Percentiles rank a stretch among this genome's conserved stretches.
Evolutionary conservation across 1,284 basidiomycete genomes (phyloP).

Genomic region (Volvariella volvacea): DNA sequence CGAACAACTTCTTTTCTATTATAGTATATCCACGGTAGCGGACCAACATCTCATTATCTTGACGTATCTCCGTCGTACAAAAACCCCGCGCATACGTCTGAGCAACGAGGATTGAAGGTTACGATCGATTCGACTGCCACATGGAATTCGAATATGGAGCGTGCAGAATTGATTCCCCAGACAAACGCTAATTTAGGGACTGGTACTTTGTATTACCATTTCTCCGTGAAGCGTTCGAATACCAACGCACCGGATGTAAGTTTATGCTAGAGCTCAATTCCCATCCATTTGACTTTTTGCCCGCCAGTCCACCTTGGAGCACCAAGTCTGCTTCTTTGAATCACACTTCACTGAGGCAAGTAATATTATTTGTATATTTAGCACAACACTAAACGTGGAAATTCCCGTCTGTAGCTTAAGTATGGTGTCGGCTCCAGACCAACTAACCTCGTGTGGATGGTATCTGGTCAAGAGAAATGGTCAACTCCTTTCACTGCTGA

Average conservation of each 20-base stretch:
- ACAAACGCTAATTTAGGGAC: conserved; percentile 49
- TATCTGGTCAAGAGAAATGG: conserved; percentile 42
- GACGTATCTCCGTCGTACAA: conserved; percentile 47
- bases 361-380: too few species aligned
- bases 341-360: conserved; percentile 57
- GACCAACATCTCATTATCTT: conserved; percentile 48
- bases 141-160: conserved; percentile 46
- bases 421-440: conserved; percentile 47
- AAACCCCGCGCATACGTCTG: conserved; percentile 51
- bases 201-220: conserved; percentile 62
- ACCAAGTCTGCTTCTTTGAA: conserved; percentile 59
- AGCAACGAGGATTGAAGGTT: conserved; percentile 46
- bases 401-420: conserved; percentile 46
- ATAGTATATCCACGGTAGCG: conserved; percentile 56
- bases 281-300: conserved; percentile 2
- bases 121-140: conserved; percentile 48
- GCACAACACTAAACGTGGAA: neutral
- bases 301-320: conserved; percentile 41
- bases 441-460: conserved; percentile 48
- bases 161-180: conserved; percentile 53
- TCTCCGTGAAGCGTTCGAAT: conserved; percentile 42
- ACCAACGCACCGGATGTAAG: conserved; percentile 49
- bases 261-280: conserved; percentile 4
- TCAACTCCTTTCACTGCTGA: conserved; percentile 43
- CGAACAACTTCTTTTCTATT: neutral